These are phyloP conservation scores for Seiridium unicorne DNA, from an alignment of 2,329 filamentous ascomycete genomes.

Conservation along the genomic window DNA sequence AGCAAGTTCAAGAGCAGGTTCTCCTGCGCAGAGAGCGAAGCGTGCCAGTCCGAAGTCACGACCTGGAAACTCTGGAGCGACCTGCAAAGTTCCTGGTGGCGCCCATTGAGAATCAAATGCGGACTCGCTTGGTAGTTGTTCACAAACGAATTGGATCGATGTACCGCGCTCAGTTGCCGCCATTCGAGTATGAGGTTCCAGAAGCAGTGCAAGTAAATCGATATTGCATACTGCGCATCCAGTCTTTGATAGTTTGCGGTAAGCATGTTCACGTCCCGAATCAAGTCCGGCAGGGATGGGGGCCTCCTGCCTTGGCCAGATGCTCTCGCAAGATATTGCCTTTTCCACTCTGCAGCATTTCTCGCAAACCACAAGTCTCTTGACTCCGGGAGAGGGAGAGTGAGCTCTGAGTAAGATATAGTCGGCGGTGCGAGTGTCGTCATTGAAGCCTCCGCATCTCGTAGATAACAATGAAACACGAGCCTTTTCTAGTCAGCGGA, in stretches of 20 bases:
- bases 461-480: constrained; percentile 62
- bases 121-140: constrained; percentile 35
- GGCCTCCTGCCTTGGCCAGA: constrained; percentile 37
- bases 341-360: constrained; percentile 64
- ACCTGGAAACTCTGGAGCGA: constrained; percentile 49
- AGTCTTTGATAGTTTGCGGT: constrained; percentile 46
- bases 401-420: constrained; percentile 68
- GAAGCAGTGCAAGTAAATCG: constrained; percentile 63
- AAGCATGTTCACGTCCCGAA: constrained; percentile 55
- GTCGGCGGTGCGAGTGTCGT: constrained; percentile 62
- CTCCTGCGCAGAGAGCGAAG: constrained; percentile 43
- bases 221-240: constrained; percentile 55
- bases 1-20: constrained; percentile 51
- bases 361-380: constrained; percentile 65
- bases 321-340: constrained; percentile 47
- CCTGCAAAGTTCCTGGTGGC: constrained; percentile 62
- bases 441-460: constrained; percentile 68
- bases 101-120: constrained; percentile 47
- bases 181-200: constrained; percentile 68
- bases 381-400: constrained; percentile 62
- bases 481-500: constrained; percentile 38
- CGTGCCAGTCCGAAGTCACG: constrained; percentile 39
- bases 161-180: constrained; percentile 55
- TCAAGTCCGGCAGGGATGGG: constrained; percentile 53
- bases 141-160: constrained; percentile 45